A percentile compares a stretch with the other conserved stretches of the same genome.
These are phyloP conservation scores for Kodamaea alishanica DNA, from an alignment of 1,139 yeast genomes.

Conservation along the genomic window DNA sequence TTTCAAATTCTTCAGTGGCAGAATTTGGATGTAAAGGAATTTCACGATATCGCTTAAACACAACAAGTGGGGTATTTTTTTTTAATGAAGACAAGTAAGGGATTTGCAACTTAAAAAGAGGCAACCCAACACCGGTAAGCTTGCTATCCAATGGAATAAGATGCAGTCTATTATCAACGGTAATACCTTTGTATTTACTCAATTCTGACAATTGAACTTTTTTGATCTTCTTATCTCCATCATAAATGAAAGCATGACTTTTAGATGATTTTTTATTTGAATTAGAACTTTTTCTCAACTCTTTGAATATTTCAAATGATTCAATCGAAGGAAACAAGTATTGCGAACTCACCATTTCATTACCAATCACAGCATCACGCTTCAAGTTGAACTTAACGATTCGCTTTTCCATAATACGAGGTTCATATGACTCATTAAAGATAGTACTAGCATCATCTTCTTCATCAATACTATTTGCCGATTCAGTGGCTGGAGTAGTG, in stretches of 20 bases:
- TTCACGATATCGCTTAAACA: slow-evolving; percentile 33
- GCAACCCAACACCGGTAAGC: slow-evolving; percentile 34
- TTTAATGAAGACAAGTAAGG: slow-evolving; percentile 39
- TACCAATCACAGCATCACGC: slow-evolving; percentile 28
- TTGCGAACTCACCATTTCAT: slow-evolving; percentile 29
- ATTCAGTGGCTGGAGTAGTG: not conserved
- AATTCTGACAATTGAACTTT: slow-evolving; percentile 9
- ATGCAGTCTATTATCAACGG: slow-evolving; percentile 31
- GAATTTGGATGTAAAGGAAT: slow-evolving; percentile 25
- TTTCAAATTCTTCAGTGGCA: slow-evolving; percentile 21
- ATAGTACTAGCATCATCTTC: slow-evolving; percentile 26
- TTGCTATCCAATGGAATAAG: slow-evolving; percentile 34
- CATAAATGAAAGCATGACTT: slow-evolving; percentile 23
- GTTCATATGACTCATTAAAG: slow-evolving; percentile 16
- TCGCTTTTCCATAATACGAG: slow-evolving; percentile 12
- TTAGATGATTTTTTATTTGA: slow-evolving; percentile 17
- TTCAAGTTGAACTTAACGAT: slow-evolving; percentile 23
- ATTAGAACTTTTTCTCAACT: slow-evolving; percentile 19
- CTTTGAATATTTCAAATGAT: slow-evolving; percentile 31
- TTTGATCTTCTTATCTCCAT: slow-evolving; percentile 22
- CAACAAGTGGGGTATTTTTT: slow-evolving; percentile 35
- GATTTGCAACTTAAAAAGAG: slow-evolving; percentile 32
- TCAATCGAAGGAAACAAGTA: slow-evolving; percentile 31
- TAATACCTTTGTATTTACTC: slow-evolving; percentile 1
- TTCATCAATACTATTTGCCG: slow-evolving; percentile 3